Evolutionary conservation across 345 rosid genomes (phyloP), one percentile per base, ranked within the genome.

Genomic region (Sapria himalayana): DNA sequence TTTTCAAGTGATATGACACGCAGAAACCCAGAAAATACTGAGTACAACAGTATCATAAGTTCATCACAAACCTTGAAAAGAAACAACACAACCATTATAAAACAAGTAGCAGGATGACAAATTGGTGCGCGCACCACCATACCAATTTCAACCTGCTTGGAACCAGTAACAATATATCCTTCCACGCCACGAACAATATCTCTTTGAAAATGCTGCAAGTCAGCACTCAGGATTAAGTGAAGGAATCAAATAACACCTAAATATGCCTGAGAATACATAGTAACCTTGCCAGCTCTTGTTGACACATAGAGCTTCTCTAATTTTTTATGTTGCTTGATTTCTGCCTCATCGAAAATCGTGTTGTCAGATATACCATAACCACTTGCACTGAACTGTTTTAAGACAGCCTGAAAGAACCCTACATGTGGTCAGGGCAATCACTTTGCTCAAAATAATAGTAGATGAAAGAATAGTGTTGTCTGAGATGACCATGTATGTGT

Each of bases 101-200:
- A n/a, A n/a, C n/a, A n/a, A n/a, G n/a, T n/a, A n/a, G n/a, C n/a
- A n/a, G n/a, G n/a, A n/a, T n/a, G n/a, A n/a, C n/a, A n/a, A n/a
- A n/a, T n/a, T n/a, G n/a, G n/a, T n/a, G n/a, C n/a, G n/a, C n/a
- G n/a, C 45, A 46, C 38, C 12, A 38, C 48, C 48, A 59, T 39
- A 73, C 96, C 96, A 52, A 85, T 85, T 51, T 85, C 93, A 48
- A 85, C 81, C 66, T 78, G 93, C 54, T 81, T 85, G 33, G 92
- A 65, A 46, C 96, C 96, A 24, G 72, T 71, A 33, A 75, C 73
- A 16, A 85, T 69, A 56, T 73, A 67, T 39, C 93, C 96, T 73
- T 81, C 86, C 9, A 78, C 85, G 17, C 96, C 92, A 20, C 96
- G 96, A 25, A 81, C 86, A 58, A 85, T 69, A 45, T 85, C 86